These are phyloP conservation scores for Podaxis sp. DNA, from an alignment of 768 basidiomycete genomes.

Conservation along the genomic window DNA sequence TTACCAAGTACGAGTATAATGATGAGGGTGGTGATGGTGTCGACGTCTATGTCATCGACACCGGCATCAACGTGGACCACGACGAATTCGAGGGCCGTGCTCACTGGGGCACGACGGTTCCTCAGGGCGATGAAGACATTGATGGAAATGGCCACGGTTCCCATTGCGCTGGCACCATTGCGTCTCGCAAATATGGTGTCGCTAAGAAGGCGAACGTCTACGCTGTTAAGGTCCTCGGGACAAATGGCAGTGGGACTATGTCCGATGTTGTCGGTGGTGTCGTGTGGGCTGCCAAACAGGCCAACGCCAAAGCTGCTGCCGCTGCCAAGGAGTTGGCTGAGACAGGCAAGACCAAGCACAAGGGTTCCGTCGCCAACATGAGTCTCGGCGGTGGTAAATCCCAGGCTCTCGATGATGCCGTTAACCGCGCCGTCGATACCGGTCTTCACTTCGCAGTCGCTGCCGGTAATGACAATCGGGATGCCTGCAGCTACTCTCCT, in stretches of 20 bases:
- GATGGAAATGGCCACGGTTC: slow-evolving; percentile 97
- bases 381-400: slow-evolving; percentile 95
- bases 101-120: slow-evolving; percentile 90
- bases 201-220: slow-evolving; percentile 89
- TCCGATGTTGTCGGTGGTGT: slow-evolving; percentile 91
- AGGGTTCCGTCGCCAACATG: slow-evolving; percentile 97
- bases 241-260: slow-evolving; percentile 93
- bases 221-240: slow-evolving; percentile 93
- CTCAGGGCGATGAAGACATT: slow-evolving; percentile 73
- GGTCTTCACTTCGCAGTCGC: slow-evolving; percentile 98
- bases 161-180: slow-evolving; percentile 95
- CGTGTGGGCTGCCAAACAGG: slow-evolving; percentile 61
- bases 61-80: slow-evolving; percentile 86
- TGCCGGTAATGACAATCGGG: slow-evolving; percentile 85
- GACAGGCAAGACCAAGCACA: slow-evolving; percentile 80
- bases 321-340: slow-evolving; percentile 62
- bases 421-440: slow-evolving; percentile 75
- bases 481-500: slow-evolving; percentile 92
- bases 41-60: slow-evolving; percentile 85
- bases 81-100: slow-evolving; percentile 88
- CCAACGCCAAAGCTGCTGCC: slow-evolving; percentile 49
- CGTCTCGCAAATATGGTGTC: slow-evolving; percentile 89
- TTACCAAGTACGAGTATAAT: slow-evolving; percentile 77
- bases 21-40: slow-evolving; percentile 82
- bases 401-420: slow-evolving; percentile 73